phyloP scores from a whole-genome alignment of 164 flowering plant species.

The Stephania yunnanensis region DNA sequence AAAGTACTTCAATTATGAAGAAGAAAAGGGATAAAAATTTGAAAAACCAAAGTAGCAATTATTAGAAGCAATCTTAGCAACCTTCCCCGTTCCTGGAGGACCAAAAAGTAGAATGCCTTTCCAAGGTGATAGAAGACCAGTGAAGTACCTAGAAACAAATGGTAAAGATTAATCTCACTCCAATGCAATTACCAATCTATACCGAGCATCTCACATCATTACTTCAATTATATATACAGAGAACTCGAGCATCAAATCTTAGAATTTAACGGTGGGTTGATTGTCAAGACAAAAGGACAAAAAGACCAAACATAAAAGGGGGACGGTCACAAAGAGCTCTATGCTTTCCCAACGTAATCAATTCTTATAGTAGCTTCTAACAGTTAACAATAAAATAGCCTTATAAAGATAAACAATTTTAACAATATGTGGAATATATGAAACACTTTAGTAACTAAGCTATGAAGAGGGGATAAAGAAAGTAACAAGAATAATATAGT shows the following conservation, averaged over 20 bases:
- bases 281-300: background rate
- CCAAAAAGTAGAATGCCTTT: constrained; percentile 98
- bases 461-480: too few species aligned
- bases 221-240: background rate
- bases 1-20: background rate
- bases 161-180: constrained; percentile 4
- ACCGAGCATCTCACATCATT: background rate
- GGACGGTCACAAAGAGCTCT: background rate
- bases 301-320: background rate
- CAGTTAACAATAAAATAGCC: background rate
- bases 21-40: background rate
- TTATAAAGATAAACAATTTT: too few species aligned
- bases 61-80: constrained; percentile 22
- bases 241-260: background rate
- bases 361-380: background rate
- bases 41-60: background rate
- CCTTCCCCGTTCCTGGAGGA: constrained; percentile 99
- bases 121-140: constrained; percentile 96
- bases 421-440: background rate
- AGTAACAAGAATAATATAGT: too few species aligned
- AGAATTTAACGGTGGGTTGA: background rate
- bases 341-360: background rate
- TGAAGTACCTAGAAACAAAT: constrained; percentile 62
- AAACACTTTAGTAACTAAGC: too few species aligned
- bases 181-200: background rate